Percentiles rank a stretch among this genome's conserved stretches.
These are phyloP conservation scores for Spizellomyces sp. DNA, from an alignment of 192 early-diverging fungal genomes.

Conservation along the genomic window DNA sequence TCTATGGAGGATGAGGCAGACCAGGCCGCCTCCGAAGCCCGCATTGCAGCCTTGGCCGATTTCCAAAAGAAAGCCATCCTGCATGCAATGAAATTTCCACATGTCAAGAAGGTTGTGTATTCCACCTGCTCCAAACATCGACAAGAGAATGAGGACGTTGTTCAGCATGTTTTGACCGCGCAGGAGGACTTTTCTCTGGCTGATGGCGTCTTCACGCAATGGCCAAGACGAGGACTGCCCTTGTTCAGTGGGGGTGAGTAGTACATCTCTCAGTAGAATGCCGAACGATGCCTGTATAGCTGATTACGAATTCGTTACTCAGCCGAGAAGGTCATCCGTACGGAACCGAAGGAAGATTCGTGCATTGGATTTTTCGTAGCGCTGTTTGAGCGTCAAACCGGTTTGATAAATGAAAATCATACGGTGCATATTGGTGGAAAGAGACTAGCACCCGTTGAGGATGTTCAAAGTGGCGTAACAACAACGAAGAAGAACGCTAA, in stretches of 20 bases:
- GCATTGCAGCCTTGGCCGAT: slow-evolving; percentile 75
- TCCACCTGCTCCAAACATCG: slow-evolving; percentile 96
- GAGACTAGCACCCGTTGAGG: not conserved
- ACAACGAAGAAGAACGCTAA: not conserved
- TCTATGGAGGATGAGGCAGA: not conserved
- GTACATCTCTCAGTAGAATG: not conserved
- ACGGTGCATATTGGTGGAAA: not conserved
- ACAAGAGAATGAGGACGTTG: slow-evolving; percentile 94
- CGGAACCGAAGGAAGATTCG: slow-evolving; percentile 75
- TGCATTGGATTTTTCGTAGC: slow-evolving; percentile 98
- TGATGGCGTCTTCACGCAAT: slow-evolving; percentile 69
- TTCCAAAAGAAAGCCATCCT: slow-evolving; percentile 81
- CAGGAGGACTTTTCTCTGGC: slow-evolving; percentile 64
- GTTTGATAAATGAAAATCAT: not conserved
- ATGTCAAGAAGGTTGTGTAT: slow-evolving; percentile 83
- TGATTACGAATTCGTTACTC: slow-evolving; percentile 25
- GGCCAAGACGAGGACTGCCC: slow-evolving; percentile 76
- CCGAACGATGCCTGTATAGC: not conserved
- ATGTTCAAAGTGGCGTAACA: not conserved
- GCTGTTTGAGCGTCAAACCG: slow-evolving; percentile 72
- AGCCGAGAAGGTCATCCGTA: slow-evolving; percentile 72
- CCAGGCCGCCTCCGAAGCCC: slow-evolving; percentile 23
- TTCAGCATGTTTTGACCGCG: slow-evolving; percentile 63
- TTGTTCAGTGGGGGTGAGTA: slow-evolving; percentile 34
- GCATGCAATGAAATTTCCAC: slow-evolving; percentile 81